Evolutionary conservation across 2,329 filamentous ascomycete genomes (phyloP).

Genomic region (Aspergillus pseudoterreus): DNA sequence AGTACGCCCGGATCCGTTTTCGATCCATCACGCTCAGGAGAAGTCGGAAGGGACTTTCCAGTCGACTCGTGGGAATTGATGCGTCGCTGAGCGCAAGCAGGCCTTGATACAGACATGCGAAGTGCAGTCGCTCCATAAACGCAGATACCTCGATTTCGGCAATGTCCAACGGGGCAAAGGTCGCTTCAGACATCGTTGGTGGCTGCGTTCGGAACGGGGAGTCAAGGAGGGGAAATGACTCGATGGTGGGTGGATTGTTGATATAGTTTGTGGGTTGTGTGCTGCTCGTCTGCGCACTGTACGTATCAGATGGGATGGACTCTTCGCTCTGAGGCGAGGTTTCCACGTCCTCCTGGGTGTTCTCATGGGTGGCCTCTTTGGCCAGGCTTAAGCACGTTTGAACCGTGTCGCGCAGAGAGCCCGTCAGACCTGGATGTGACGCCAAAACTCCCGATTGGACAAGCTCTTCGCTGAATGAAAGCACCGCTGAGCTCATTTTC

Average conservation of each 20-base stretch:
- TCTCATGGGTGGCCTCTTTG: constrained; percentile 4
- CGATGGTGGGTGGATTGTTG: too few species aligned
- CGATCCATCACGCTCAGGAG: constrained; percentile 19
- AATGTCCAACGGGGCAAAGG: constrained; percentile 1
- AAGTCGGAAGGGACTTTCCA: constrained; percentile 20
- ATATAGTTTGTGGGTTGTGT: too few species aligned
- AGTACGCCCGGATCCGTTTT: constrained; percentile 12
- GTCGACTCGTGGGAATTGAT: constrained; percentile 10
- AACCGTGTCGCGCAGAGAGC: constrained; percentile 17
- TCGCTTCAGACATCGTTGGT: background rate
- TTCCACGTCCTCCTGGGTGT: background rate
- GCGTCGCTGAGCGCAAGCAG: constrained; percentile 15
- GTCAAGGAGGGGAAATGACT: too few species aligned
- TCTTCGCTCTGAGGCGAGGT: constrained; percentile 1
- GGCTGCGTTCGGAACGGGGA: too few species aligned
- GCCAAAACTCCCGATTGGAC: constrained; percentile 18
- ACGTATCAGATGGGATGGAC: background rate
- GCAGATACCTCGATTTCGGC: constrained; percentile 14
- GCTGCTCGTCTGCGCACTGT: background rate
- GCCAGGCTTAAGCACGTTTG: constrained; percentile 16
- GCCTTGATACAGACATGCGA: constrained; percentile 17
- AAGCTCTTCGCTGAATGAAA: constrained; percentile 20
- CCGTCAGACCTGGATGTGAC: constrained; percentile 14
- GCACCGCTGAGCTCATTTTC: constrained; percentile 20
- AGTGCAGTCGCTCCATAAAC: constrained; percentile 18